These are phyloP conservation scores for Epichloe elymi DNA, from an alignment of 2,329 filamentous ascomycete species.

Conservation along the genomic window DNA sequence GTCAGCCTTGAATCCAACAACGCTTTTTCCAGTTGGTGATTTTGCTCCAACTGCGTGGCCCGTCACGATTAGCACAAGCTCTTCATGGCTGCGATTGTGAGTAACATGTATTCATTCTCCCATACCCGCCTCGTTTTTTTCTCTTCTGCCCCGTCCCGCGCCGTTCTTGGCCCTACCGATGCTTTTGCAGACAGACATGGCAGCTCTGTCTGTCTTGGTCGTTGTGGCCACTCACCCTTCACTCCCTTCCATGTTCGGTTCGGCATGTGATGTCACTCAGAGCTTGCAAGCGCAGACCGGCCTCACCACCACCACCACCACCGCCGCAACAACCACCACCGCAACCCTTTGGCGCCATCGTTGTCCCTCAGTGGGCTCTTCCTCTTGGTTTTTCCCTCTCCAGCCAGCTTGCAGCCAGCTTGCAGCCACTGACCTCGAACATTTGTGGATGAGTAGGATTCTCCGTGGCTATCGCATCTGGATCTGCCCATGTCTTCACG, in stretches of 20 bases:
- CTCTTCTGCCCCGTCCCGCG: not conserved
- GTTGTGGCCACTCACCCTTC: not conserved
- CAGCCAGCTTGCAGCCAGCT: not conserved
- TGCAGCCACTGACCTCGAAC: constrained; percentile 2
- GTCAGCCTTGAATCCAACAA: not conserved
- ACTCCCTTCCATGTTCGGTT: not conserved
- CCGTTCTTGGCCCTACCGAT: not conserved
- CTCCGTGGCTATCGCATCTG: constrained; percentile 39
- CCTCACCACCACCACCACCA: not conserved
- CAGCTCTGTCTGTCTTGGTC: not conserved
- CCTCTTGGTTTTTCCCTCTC: not conserved
- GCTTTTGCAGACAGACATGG: not conserved
- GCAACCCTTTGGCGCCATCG: no score
- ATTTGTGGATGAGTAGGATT: constrained; percentile 16
- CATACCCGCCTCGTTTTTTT: not conserved
- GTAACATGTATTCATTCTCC: constrained; percentile 3
- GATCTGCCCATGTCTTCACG: constrained; percentile 25
- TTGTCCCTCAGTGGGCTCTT: no score
- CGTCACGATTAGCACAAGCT: constrained; percentile 7
- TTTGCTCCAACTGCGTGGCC: constrained; percentile 1
- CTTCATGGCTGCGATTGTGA: constrained; percentile 25
- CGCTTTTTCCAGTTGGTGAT: not conserved
- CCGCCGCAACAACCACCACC: not conserved
- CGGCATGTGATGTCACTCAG: constrained; percentile 6
- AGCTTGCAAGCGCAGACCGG: not conserved